Evolutionary conservation across 495 filamentous ascomycete species (phyloP).

Genomic region (Venustampulla echinocandica): DNA sequence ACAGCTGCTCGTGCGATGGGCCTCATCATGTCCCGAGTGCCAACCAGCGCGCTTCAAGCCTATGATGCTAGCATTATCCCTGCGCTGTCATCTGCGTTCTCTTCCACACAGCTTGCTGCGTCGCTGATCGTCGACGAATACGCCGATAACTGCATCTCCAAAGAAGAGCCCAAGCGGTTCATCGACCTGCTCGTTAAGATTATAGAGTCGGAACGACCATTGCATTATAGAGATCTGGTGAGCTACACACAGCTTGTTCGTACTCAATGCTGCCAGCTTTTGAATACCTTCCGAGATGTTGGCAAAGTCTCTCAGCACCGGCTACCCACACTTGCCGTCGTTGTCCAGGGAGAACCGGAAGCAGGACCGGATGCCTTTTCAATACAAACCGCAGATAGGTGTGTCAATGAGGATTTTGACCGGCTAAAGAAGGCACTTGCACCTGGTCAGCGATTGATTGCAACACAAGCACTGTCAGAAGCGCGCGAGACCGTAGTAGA

Average conservation of each 20-base stretch:
- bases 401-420: conserved; percentile 74
- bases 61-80: conserved; percentile 52
- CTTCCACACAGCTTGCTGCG: conserved; percentile 76
- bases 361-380: conserved; percentile 90
- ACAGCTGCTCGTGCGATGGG: conserved; percentile 79
- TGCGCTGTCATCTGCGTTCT: conserved; percentile 59
- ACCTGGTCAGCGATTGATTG: conserved; percentile 74
- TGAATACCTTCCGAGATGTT: conserved; percentile 83
- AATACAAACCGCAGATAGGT: conserved; percentile 74
- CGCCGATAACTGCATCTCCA: conserved; percentile 46
- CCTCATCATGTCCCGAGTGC: conserved; percentile 56
- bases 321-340: conserved; percentile 71
- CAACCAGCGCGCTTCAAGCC: conserved; percentile 33
- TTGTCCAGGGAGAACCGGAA: conserved; percentile 85
- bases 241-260: conserved; percentile 81
- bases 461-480: conserved; percentile 63
- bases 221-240: conserved; percentile 78
- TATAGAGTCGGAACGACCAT: conserved; percentile 70
- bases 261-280: conserved; percentile 78
- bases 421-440: conserved; percentile 75
- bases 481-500: conserved; percentile 57
- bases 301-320: conserved; percentile 64
- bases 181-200: conserved; percentile 55
- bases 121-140: conserved; percentile 87
- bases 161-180: conserved; percentile 37